Base-by-base conservation (phyloP, 768 basidiomycete species). In the Agaricus subrufescens region DNA sequence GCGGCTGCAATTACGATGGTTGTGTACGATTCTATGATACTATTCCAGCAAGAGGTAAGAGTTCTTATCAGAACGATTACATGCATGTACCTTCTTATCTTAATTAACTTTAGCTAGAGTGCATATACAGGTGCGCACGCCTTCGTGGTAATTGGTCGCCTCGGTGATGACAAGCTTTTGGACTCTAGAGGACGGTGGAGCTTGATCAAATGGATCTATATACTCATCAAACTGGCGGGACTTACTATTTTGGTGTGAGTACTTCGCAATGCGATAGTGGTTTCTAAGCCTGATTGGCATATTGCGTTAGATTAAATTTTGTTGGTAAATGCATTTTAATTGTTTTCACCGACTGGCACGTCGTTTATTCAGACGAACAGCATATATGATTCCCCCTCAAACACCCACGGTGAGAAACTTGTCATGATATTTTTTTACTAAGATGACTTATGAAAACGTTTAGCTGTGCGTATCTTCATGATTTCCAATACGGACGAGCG, bases 21-120 rank as follows among this genome's bases (percentile, higher is more conserved):
- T 25, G 46, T n/a, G 4, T 54, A 54, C 27, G 53, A 54, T 30
- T 54, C 53, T 10, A 10, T 54, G 8, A 30, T 47, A 15, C 46
- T 54, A 5, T 54, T 48, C 2, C 25, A 34, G n/a, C 45, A 26
- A 11, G 53, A 54, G 53, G 53, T 54, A 26, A 47, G 53, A 3
- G 12, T 14, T 38, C 11, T 9, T 14, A n/a, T 11, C 15, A n/a
- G n/a, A 19, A 14, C 11, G 1, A n/a, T n/a, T 10, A 1, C 7
- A 2, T 2, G 15, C 15, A 14, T 34, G 19, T 10, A 25, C 5
- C 5, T 27, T 26, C 19, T 4, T 9, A 54, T 34, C 1, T 34
- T 34, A 8, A 1, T 34, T 34, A 10, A 10, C 34, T 34, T 34
- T 6, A 47, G 53, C 26, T 47, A 10, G 37, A 47, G 7, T 15